Evolutionary conservation across 2,329 filamentous ascomycete genomes (phyloP).

Genomic region (Hymenoscyphus scutula): DNA sequence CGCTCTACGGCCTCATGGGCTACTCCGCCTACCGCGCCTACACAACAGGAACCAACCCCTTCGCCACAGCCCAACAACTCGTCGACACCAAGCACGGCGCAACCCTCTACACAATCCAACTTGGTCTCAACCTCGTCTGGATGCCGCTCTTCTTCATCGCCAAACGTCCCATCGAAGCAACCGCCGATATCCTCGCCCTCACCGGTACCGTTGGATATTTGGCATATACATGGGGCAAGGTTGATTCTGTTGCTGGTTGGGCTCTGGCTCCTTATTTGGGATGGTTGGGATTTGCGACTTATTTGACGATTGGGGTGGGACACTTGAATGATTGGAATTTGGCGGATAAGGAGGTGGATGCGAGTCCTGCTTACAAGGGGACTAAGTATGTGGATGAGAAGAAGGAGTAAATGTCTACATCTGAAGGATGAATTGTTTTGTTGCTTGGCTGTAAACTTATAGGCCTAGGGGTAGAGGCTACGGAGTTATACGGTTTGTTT

Average conservation of each 20-base stretch:
- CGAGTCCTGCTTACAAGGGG: constrained; percentile 25
- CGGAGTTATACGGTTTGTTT: not conserved
- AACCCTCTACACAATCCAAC: constrained; percentile 81
- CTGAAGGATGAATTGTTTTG: not conserved
- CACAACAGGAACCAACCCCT: constrained; percentile 56
- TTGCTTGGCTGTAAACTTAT: not conserved
- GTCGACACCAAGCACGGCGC: constrained; percentile 61
- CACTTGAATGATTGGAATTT: constrained; percentile 68
- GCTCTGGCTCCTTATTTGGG: constrained; percentile 76
- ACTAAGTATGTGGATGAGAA: constrained; percentile 37
- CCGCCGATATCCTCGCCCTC: constrained; percentile 71
- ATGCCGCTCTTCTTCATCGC: constrained; percentile 91
- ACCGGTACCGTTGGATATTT: constrained; percentile 71
- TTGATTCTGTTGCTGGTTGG: constrained; percentile 72
- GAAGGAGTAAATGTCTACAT: constrained; percentile 16
- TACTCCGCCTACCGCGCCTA: constrained; percentile 82
- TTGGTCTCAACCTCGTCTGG: constrained; percentile 82
- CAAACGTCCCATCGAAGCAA: constrained; percentile 69
- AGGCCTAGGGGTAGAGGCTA: not conserved
- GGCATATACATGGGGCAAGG: constrained; percentile 70
- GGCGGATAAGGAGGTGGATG: constrained; percentile 34
- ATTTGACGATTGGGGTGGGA: constrained; percentile 69
- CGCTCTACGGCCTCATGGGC: constrained; percentile 77
- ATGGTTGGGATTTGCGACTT: constrained; percentile 87
- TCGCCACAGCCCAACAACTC: constrained; percentile 25